These are phyloP conservation scores for Scenedesmus sp. DNA, from an alignment of 163 green algal species.

Conservation along the genomic window DNA sequence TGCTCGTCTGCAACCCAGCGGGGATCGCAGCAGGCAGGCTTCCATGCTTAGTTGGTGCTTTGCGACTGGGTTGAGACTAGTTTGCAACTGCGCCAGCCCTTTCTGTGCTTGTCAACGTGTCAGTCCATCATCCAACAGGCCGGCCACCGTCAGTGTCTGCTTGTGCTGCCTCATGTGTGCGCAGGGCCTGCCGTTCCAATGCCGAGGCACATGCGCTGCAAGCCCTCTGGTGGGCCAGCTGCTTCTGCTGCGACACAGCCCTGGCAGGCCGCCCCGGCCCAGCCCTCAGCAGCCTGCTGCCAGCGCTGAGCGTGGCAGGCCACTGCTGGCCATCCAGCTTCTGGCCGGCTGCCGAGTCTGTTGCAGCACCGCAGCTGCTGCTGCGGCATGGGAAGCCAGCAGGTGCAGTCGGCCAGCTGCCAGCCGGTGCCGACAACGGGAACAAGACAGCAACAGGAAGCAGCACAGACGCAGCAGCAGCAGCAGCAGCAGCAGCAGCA, in stretches of 20 bases:
- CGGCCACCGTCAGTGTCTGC: too few relatives aligned
- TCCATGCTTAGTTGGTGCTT: too few relatives aligned
- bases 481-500: neutral
- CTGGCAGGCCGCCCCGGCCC: neutral
- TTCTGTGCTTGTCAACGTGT: too few relatives aligned
- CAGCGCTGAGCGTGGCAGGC: conserved; percentile 18
- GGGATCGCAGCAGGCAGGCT: too few relatives aligned
- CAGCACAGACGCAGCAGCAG: neutral
- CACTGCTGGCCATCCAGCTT: conserved; percentile 26
- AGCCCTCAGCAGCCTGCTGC: conserved; percentile 24
- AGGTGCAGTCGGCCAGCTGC: neutral
- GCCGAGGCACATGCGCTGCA: conserved; percentile 18
- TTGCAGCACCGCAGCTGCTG: neutral
- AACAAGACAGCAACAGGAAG: neutral
- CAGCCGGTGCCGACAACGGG: neutral
- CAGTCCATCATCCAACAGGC: too few relatives aligned
- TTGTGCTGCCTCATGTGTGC: neutral
- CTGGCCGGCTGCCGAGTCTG: conserved; percentile 3
- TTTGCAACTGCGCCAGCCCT: too few relatives aligned
- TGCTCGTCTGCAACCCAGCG: too few relatives aligned
- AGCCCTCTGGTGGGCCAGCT: conserved; percentile 17
- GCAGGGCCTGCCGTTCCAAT: conserved; percentile 34
- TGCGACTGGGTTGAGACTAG: too few relatives aligned
- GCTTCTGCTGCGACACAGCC: neutral
- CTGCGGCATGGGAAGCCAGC: neutral